A percentile compares a stretch with the other conserved stretches of the same genome.
These are phyloP conservation scores for Pleurostoma richardsiae DNA, from an alignment of 2,329 filamentous ascomycete genomes.

Conservation along the genomic window DNA sequence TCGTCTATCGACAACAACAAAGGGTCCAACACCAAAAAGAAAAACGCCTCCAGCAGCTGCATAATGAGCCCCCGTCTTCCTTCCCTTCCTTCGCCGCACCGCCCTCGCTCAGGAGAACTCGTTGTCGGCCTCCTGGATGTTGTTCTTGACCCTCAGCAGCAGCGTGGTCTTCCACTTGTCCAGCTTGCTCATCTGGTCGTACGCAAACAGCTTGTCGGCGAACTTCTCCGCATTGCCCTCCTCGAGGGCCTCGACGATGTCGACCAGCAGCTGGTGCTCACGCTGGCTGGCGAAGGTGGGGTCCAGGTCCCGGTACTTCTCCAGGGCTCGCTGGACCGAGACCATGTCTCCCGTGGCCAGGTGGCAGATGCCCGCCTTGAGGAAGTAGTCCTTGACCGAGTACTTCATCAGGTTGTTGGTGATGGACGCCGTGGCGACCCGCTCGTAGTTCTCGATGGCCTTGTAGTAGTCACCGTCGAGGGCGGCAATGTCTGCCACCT, in stretches of 20 bases:
- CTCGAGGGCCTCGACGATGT: constrained; percentile 72
- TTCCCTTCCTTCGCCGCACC: too few species aligned
- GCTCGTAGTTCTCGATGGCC: constrained; percentile 77
- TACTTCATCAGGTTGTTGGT: constrained; percentile 91
- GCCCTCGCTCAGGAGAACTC: constrained; percentile 25
- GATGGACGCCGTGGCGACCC: constrained; percentile 71
- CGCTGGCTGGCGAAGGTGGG: constrained; percentile 70
- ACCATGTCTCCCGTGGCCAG: constrained; percentile 71
- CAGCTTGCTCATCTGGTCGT: constrained; percentile 85
- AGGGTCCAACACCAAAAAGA: too few species aligned
- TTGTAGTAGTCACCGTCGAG: constrained; percentile 80
- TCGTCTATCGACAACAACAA: too few species aligned
- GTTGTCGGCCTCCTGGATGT: constrained; percentile 57
- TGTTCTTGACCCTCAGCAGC: constrained; percentile 75
- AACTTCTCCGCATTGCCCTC: constrained; percentile 77
- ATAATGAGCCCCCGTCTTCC: too few species aligned
- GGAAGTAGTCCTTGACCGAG: constrained; percentile 91
- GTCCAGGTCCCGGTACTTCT: constrained; percentile 77
- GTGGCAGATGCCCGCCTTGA: constrained; percentile 91
- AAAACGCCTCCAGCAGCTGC: too few species aligned
- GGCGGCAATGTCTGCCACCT: constrained; percentile 83
- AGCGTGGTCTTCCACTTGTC: constrained; percentile 97
- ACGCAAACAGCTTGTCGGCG: constrained; percentile 81
- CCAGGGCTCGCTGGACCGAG: constrained; percentile 71
- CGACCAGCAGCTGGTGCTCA: constrained; percentile 75